Evolutionary conservation across 139 green algal genomes (phyloP).

Genomic region (Chlamydomonas sphaeroides): DNA sequence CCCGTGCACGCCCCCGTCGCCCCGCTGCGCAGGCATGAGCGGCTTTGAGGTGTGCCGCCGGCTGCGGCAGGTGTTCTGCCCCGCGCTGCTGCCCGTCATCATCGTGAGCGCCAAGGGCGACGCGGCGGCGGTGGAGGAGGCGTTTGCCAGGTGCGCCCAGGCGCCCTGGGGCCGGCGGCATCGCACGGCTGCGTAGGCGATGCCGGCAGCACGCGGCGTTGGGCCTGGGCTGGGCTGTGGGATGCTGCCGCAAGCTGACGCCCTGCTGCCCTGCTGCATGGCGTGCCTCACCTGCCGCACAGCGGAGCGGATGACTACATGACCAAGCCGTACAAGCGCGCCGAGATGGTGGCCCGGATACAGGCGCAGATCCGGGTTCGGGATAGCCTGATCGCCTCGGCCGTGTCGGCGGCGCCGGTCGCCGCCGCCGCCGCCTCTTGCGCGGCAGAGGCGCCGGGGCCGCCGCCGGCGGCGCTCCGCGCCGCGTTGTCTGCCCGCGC

Average conservation of each 20-base stretch:
- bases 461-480: background rate
- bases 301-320: conserved; percentile 81
- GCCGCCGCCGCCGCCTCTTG: background rate
- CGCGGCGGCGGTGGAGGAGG: conserved; percentile 42
- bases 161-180: too few relatives aligned
- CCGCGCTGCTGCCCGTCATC: conserved; percentile 58
- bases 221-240: too few relatives aligned
- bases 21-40: too few relatives aligned
- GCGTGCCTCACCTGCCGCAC: too few relatives aligned
- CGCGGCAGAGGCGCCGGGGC: background rate
- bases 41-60: conserved; percentile 64
- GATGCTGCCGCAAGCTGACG: too few relatives aligned
- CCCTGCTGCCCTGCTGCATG: too few relatives aligned
- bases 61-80: conserved; percentile 28
- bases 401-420: background rate
- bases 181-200: too few relatives aligned
- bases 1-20: too few relatives aligned
- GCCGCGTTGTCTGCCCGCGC: background rate
- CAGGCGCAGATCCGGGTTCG: conserved; percentile 64
- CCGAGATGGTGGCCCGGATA: conserved; percentile 73
- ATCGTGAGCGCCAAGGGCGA: conserved; percentile 57
- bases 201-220: too few relatives aligned
- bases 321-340: conserved; percentile 72
- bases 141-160: conserved; percentile 43
- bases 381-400: conserved; percentile 31